Conservation (phyloP, 1,284 basidiomycete species). For the Somion occarium region DNA sequence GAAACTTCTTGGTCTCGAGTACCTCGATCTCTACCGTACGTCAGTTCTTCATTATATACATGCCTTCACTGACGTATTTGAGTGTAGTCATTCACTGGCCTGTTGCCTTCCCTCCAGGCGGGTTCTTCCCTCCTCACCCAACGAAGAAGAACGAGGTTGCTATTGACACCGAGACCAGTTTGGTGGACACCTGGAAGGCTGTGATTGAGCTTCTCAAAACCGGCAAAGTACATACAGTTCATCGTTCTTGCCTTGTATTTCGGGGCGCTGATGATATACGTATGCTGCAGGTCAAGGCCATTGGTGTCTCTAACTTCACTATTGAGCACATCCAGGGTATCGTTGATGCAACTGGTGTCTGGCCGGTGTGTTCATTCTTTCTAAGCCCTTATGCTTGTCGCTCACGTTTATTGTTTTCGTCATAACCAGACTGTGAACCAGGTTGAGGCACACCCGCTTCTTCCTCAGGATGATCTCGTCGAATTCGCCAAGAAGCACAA, state of each 20-base stretch:
- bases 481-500: slow-evolving; percentile 66
- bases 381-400: not conserved
- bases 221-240: slow-evolving; percentile 31
- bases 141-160: slow-evolving; percentile 41
- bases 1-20: slow-evolving; percentile 63
- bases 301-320: slow-evolving; percentile 84
- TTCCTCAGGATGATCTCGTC: slow-evolving; percentile 68
- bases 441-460: slow-evolving; percentile 79
- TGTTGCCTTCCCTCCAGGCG: slow-evolving; percentile 57
- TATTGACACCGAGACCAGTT: slow-evolving; percentile 55
- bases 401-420: not conserved
- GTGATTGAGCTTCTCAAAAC: slow-evolving; percentile 57
- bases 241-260: not conserved
- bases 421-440: slow-evolving; percentile 61
- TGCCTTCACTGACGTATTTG: not conserved
- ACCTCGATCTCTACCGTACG: slow-evolving; percentile 70
- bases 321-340: slow-evolving; percentile 64
- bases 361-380: slow-evolving; percentile 42
- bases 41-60: not conserved
- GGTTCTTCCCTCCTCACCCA: slow-evolving; percentile 52
- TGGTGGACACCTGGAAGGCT: slow-evolving; percentile 83
- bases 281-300: slow-evolving; percentile 42
- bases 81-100: slow-evolving; percentile 83
- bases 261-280: not conserved
- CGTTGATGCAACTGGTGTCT: slow-evolving; percentile 70